A percentile compares a stretch with the other conserved stretches of the same genome.
Conservation (phyloP, 2,329 filamentous ascomycete genomes). For the Fusarium keratoplasticum region DNA sequence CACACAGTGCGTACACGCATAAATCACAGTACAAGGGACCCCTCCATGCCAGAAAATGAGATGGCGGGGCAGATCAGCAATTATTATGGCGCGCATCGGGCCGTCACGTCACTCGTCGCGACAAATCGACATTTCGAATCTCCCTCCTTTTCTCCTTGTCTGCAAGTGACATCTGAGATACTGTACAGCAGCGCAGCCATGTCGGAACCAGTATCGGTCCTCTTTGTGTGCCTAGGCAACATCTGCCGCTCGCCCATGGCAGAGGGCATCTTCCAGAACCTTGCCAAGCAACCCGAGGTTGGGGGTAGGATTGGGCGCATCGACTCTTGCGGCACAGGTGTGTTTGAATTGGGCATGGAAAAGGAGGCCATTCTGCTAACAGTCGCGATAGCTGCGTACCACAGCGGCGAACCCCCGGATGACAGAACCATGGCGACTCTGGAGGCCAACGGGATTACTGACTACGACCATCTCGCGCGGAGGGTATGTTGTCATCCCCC, state of each 20-base stretch:
- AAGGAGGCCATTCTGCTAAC: conserved; percentile 12
- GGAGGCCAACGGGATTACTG: conserved; percentile 76
- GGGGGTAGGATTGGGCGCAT: conserved; percentile 72
- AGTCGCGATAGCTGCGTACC: conserved; percentile 75
- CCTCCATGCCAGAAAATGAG: conserved; percentile 39
- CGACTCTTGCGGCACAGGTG: conserved; percentile 89
- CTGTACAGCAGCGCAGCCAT: conserved; percentile 40
- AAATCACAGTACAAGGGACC: conserved; percentile 23
- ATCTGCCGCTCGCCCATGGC: conserved; percentile 97
- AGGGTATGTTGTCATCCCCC: conserved; percentile 63
- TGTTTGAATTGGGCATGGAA: conserved; percentile 5
- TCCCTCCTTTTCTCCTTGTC: conserved; percentile 17
- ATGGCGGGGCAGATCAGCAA: conserved; percentile 42
- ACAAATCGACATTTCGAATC: conserved; percentile 33
- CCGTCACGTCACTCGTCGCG: conserved; percentile 42
- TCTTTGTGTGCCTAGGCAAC: conserved; percentile 97
- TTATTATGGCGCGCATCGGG: conserved; percentile 38
- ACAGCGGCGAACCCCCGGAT: conserved; percentile 81
- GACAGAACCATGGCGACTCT: conserved; percentile 86
- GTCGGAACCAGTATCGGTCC: conserved; percentile 71
- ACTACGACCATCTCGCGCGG: conserved; percentile 82
- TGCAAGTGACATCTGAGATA: neutral
- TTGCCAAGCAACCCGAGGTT: conserved; percentile 71
- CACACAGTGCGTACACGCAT: conserved; percentile 16
- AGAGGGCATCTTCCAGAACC: conserved; percentile 87